Base-by-base conservation (phyloP, 139 green algal genomes). In the Chlorella sorokiniana region DNA sequence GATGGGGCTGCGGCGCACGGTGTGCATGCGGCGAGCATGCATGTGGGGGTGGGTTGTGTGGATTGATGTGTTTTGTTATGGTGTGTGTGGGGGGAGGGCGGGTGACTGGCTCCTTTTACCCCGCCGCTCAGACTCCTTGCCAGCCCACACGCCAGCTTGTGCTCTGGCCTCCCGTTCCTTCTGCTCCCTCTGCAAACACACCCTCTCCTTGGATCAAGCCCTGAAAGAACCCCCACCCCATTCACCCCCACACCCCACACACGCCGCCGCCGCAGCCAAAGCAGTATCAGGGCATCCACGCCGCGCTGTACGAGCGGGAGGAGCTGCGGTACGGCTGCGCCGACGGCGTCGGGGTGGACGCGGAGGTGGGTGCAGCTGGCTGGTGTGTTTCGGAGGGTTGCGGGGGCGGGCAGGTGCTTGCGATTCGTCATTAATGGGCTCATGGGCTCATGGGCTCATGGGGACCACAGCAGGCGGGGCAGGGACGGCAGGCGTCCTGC, bases 261-360 rank as follows among this genome's bases (percentile, higher is more conserved):
- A 6, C 56, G 18, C 56, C n/a, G 18, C 23, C n/a, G 18, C n/a
- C 83, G 71, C 51, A 86, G 77, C n/a, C 48, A 10, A 69, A 71
- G 67, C 88, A 96, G 89, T 95, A 93, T 81, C 82, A 90, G 42
- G 77, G 84, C 42, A 91, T 94, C 56, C 88, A 95, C 71, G 54
- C 91, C 31, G 81, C 93, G 18, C 83, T 99, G 78, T 54, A 84
- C 54, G 89, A 97, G 71, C 86, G 94, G 25, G 96, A 99, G 82
- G 82, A 93, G 45, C 76, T 83, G 23, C 78, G 82, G 51, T 91
- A 75, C 69, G 86, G 84, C 27, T 88, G 40, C 11, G 54, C 54
- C 0, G 84, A 85, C 0, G 84, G 74, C 23, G 69, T 91, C 10
- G 73, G 54, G 0, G 85, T 94, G 0, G 90, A 94, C 73, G 59